A percentile compares a stretch with the other conserved stretches of the same genome.
These are phyloP conservation scores for Phtheirospermum japonicum DNA, from an alignment of 257 asterid species.

Conservation along the genomic window DNA sequence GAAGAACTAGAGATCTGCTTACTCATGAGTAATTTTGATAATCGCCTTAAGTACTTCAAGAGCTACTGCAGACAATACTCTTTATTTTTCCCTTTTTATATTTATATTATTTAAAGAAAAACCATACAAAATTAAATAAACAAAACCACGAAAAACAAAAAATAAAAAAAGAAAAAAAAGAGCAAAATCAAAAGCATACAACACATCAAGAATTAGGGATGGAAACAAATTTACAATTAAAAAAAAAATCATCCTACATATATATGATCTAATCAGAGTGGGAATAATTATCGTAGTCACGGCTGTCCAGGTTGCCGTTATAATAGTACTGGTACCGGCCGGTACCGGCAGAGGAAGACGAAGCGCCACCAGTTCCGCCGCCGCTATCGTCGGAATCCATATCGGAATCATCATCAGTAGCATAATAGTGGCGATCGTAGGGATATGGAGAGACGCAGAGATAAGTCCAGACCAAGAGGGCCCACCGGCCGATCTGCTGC, in stretches of 20 bases:
- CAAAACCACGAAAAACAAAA: too few relatives aligned
- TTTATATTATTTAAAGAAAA: too few relatives aligned
- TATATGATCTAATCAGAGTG: neutral
- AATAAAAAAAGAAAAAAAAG: too few relatives aligned
- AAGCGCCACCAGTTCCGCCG: slow-evolving; percentile 11
- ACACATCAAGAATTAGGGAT: too few relatives aligned
- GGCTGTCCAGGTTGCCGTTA: neutral
- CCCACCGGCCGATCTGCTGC: slow-evolving; percentile 42
- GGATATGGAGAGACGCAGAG: slow-evolving; percentile 44
- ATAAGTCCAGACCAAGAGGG: slow-evolving; percentile 42
- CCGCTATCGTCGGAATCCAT: slow-evolving; percentile 13
- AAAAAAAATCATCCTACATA: neutral
- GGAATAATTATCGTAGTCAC: neutral
- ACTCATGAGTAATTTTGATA: too few relatives aligned
- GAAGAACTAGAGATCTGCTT: too few relatives aligned
- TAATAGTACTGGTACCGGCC: neutral
- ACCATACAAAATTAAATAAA: too few relatives aligned
- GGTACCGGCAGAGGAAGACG: slow-evolving; percentile 20
- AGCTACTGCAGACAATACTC: too few relatives aligned
- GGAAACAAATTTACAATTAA: too few relatives aligned
- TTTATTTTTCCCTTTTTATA: too few relatives aligned
- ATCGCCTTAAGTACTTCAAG: too few relatives aligned
- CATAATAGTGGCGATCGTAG: slow-evolving; percentile 22
- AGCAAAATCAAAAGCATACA: too few relatives aligned
- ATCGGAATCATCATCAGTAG: slow-evolving; percentile 23